Percentiles rank a stretch among this genome's conserved stretches.
Conservation (phyloP, 1,284 basidiomycete genomes). For the Fomitopsis pinicola region DNA sequence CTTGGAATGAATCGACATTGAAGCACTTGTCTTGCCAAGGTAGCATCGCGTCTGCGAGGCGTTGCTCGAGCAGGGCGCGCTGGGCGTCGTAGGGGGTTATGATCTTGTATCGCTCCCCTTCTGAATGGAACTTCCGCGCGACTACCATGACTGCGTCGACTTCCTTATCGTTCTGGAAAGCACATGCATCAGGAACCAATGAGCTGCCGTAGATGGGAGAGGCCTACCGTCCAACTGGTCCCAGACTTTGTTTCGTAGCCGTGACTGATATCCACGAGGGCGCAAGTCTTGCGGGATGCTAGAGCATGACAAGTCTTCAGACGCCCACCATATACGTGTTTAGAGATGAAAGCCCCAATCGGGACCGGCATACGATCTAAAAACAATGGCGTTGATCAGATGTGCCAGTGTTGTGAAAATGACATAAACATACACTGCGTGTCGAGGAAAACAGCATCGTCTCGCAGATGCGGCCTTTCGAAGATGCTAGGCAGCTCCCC, state of each 20-base stretch:
- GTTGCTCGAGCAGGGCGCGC: conserved; percentile 43
- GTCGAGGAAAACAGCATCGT: conserved; percentile 34
- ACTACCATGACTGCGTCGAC: conserved; percentile 19
- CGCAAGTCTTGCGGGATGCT: conserved; percentile 17
- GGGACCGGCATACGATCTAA: conserved; percentile 47
- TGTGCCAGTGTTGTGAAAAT: too few relatives aligned
- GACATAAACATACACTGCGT: conserved; percentile 35
- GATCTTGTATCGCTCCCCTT: conserved; percentile 45
- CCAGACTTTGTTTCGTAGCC: conserved; percentile 34
- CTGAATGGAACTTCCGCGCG: conserved; percentile 32
- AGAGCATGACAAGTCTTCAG: conserved; percentile 34
- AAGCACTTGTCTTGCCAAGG: conserved; percentile 58
- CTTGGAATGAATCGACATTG: conserved; percentile 68
- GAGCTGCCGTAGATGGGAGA: neutral
- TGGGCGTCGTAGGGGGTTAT: conserved; percentile 74
- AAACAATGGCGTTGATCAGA: too few relatives aligned
- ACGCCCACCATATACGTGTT: conserved; percentile 34
- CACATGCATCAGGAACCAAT: neutral
- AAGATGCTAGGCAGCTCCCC: conserved; percentile 41
- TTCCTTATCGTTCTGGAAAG: conserved; percentile 18
- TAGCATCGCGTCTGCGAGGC: conserved; percentile 40
- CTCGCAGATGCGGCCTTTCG: conserved; percentile 37
- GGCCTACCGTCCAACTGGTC: conserved; percentile 39
- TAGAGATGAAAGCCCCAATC: conserved; percentile 44
- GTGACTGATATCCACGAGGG: conserved; percentile 37